Evolutionary conservation across 1,284 basidiomycete genomes (phyloP).

Genomic region (Marasmius oreades): DNA sequence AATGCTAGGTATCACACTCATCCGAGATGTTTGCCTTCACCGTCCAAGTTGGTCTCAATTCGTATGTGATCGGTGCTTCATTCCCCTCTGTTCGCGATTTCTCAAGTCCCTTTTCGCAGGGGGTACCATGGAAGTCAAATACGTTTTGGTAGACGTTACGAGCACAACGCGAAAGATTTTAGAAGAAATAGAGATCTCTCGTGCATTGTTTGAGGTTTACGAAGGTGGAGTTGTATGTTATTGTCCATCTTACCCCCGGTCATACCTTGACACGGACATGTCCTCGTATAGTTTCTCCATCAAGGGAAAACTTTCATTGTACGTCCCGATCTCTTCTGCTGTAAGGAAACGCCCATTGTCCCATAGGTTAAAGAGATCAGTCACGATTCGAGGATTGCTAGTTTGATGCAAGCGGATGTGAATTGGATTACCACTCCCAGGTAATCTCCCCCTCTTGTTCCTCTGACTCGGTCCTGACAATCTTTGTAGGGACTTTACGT

Average conservation of each 20-base stretch:
- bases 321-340: conserved; percentile 18
- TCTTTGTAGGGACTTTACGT: conserved; percentile 62
- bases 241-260: neutral
- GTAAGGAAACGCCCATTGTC: neutral
- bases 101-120: conserved; percentile 24
- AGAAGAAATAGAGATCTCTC: conserved; percentile 85
- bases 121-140: conserved; percentile 76
- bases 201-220: conserved; percentile 84
- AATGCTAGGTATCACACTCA: conserved; percentile 74
- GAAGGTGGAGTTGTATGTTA: conserved; percentile 69
- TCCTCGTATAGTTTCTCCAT: conserved; percentile 80
- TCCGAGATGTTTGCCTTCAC: conserved; percentile 75
- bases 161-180: conserved; percentile 51
- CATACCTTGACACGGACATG: too few relatives aligned
- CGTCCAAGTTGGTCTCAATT: conserved; percentile 72
- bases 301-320: conserved; percentile 78
- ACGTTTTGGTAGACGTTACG: conserved; percentile 70
- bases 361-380: conserved; percentile 77
- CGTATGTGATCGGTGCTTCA: conserved; percentile 35
- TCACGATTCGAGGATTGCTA: conserved; percentile 76
- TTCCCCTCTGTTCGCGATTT: neutral
- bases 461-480: too few relatives aligned
- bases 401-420: conserved; percentile 70
- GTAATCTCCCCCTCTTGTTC: conserved; percentile 27
- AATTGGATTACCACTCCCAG: conserved; percentile 82